Conservation (phyloP, 768 basidiomycete genomes). For the Suillus variegatus region DNA sequence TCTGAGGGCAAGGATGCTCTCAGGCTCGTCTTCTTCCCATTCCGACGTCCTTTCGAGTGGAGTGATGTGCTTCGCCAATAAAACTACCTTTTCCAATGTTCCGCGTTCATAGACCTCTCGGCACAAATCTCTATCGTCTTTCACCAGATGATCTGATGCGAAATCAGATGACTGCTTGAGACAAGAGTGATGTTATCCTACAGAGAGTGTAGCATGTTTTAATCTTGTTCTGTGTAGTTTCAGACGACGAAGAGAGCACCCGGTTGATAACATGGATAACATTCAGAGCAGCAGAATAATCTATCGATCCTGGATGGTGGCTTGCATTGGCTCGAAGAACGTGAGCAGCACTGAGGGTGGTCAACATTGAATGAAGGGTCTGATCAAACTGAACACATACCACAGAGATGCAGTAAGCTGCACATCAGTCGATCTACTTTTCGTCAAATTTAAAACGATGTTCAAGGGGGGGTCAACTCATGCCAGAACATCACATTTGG, state of each 20-base stretch:
- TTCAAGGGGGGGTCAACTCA: conserved; percentile 31
- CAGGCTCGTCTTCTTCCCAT: conserved; percentile 73
- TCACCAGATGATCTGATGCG: conserved; percentile 59
- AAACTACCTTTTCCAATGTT: conserved; percentile 55
- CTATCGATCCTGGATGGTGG: conserved; percentile 33
- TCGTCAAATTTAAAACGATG: conserved; percentile 51
- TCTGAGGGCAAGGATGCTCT: conserved; percentile 53
- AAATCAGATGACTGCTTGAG: background rate
- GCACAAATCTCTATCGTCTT: conserved; percentile 69
- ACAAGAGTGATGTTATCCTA: conserved; percentile 35
- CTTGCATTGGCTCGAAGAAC: conserved; percentile 54
- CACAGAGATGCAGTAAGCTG: conserved; percentile 74
- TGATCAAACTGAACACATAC: conserved; percentile 35
- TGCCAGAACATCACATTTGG: conserved; percentile 8
- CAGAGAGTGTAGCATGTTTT: conserved; percentile 79
- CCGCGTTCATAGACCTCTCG: conserved; percentile 71
- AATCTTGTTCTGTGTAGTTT: conserved; percentile 47
- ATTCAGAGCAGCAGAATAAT: conserved; percentile 51
- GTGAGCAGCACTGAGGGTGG: conserved; percentile 51
- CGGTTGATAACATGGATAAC: conserved; percentile 74
- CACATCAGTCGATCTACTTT: conserved; percentile 58
- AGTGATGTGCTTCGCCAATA: conserved; percentile 54
- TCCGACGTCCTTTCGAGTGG: conserved; percentile 46
- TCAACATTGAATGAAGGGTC: background rate
- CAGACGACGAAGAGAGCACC: conserved; percentile 47